Base-by-base conservation (phyloP, 192 early-diverging fungal species). In the Coemansia sp. region DNA sequence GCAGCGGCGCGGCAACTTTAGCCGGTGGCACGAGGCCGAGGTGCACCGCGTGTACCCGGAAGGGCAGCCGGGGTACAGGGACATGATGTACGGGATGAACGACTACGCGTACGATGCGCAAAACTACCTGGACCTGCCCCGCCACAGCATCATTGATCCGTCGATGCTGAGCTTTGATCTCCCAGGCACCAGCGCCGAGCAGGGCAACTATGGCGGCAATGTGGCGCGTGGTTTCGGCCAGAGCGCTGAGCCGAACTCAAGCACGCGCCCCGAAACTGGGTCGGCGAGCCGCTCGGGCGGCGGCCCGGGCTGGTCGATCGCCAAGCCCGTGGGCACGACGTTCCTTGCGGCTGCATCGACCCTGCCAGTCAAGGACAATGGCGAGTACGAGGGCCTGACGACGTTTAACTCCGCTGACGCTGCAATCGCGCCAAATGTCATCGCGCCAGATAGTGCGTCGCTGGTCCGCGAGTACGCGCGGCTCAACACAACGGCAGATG, bases 141-240 rank as follows among this genome's bases (percentile, higher is more conserved):
- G 77, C 3, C 77, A 79, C 56, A 79, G 77, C 63, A 71, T 79
- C 59, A 79, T 79, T 45, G 77, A 79, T 31, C 77, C 77, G 30
- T 62, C 74, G 48, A 71, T 77, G 61, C 65, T 77, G 32, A 77
- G 65, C 54, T 71, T 71, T 33, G 74, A 77, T 27, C 30, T 62
- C n/a, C 68, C 74, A 2, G 69, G 58, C 1, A 55, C 57, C 1
- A 46, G 53, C 7, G 49, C 52, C 4, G 56, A 57, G 35, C 60
- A 56, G 5, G 29, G 49, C 16, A 64, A 48, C 61, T 64, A 67
- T 58, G 55, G 56, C 42, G 46, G 56, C 4, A 33, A 44, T 44
- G 42, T n/a, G n/a, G 42, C 42, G 42, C 42, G 2, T 19, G 42
- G 42, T 7, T 44, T 44, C 19, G 42, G 42, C 5, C 42, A 44